Base-by-base conservation (phyloP, 2,329 filamentous ascomycete genomes). In the Apiospora koreana region DNA sequence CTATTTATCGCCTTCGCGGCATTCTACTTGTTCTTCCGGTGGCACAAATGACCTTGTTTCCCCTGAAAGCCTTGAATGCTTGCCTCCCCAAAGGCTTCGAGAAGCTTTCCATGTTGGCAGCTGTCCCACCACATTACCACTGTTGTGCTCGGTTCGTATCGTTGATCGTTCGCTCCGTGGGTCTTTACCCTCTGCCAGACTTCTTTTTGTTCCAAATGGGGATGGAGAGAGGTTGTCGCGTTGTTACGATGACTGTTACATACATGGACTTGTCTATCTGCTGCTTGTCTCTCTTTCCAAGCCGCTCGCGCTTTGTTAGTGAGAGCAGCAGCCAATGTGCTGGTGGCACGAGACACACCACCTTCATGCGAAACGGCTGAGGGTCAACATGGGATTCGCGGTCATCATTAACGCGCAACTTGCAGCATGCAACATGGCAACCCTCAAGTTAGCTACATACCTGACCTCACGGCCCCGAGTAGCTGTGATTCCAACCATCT, bases 361-460 rank as follows among this genome's bases (percentile, higher is more conserved):
- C 54, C 31, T 62, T 62, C 28, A 62, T 62, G 54, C 54, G 10
- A 62, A 62, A 62, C 54, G 31, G 54, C 54, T 62, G 54, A 16
- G 54, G 31, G 31, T 38, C 50, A 31, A 35, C 28, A 35, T 58
- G 28, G 50, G 50, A 58, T 58, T 58, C 50, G 50, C 50, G 31
- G 50, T 35, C 54, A 38, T 62, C 54, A 21, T 14, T 31, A 31
- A 38, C 28, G 54, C 28, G 50, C 50, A 58, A 21, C 50, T 25
- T 31, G 3, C 28, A 10, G 50, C 25, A 58, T 58, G 54, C 54
- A 62, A 38, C 31, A 62, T 38, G 54, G 54, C 54, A 62, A 62
- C 54, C 54, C 18, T 58, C 21, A 18, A 2, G 48, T 8, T 5
- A 31, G 28, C 48, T n/a, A n/a, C n/a, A n/a, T 31, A 25, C 18